These are phyloP conservation scores for Lichtheimia ramosa DNA, from an alignment of 371 early-diverging fungal genomes.

Conservation along the genomic window DNA sequence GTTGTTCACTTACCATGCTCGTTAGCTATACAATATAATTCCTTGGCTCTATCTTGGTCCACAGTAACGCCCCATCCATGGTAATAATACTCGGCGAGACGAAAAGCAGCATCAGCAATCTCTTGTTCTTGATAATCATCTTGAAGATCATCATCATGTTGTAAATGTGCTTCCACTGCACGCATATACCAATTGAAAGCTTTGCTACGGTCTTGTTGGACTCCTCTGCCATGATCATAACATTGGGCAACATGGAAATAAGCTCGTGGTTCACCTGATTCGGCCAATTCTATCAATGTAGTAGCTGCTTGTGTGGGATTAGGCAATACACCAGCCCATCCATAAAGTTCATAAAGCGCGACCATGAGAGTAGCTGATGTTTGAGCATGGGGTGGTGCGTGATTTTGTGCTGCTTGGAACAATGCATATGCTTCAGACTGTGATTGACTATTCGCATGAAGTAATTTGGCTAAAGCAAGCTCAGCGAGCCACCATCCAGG, in stretches of 20 bases:
- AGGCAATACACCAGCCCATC: constrained; percentile 13
- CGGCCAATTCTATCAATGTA: constrained; percentile 26
- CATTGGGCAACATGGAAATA: constrained; percentile 59
- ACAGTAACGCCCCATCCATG: constrained; percentile 15
- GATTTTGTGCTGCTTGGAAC: constrained; percentile 17
- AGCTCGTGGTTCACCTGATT: constrained; percentile 29
- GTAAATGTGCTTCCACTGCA: constrained; percentile 5
- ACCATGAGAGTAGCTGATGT: constrained; percentile 21
- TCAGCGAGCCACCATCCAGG: constrained; percentile 40
- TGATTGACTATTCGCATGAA: constrained; percentile 24
- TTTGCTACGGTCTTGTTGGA: constrained; percentile 55
- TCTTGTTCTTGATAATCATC: constrained; percentile 12
- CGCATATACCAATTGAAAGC: constrained; percentile 81
- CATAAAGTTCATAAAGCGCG: constrained; percentile 9
- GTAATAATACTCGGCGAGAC: constrained; percentile 38
- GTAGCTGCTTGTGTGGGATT: constrained; percentile 27
- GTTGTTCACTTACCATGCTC: constrained; percentile 3
- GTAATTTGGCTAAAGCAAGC: constrained; percentile 35
- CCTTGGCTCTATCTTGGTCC: constrained; percentile 1
- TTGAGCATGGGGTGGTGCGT: constrained; percentile 20
- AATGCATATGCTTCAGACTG: constrained; percentile 25
- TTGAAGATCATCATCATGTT: background rate
- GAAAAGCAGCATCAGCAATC: constrained; percentile 31
- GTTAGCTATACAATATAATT: constrained; percentile 6
- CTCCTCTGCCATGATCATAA: constrained; percentile 84